Conservation (phyloP, 352 stramenopile species). For the Phytophthora pisi region DNA sequence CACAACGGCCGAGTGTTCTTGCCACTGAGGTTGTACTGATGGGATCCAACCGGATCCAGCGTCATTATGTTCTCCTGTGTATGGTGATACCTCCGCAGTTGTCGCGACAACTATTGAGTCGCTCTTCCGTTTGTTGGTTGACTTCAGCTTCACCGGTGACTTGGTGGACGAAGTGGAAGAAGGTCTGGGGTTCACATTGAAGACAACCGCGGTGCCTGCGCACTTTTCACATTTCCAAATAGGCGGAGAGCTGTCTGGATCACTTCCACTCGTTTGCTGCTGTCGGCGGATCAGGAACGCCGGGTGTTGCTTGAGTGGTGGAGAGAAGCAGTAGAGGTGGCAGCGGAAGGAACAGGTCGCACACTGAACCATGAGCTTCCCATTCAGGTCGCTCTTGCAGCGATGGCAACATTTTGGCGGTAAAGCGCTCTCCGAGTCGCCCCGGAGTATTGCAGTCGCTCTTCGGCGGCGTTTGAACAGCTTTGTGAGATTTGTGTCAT, state of each 20-base stretch:
- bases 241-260: conserved; percentile 4
- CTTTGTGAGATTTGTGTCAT: conserved; percentile 20
- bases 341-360: conserved; percentile 53
- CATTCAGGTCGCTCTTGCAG: conserved; percentile 73
- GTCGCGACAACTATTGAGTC: not conserved
- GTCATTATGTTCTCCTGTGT: not conserved
- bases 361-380: conserved; percentile 65
- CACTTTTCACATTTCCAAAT: conserved; percentile 40
- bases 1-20: conserved; percentile 19
- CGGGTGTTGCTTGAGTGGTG: conserved; percentile 66
- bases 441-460: conserved; percentile 13
- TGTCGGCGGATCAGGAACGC: conserved; percentile 36
- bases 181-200: conserved; percentile 19
- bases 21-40: conserved; percentile 29
- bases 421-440: conserved; percentile 8
- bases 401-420: conserved; percentile 43
- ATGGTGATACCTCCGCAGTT: not conserved
- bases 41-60: conserved; percentile 12
- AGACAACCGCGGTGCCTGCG: conserved; percentile 31
- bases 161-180: conserved; percentile 1
- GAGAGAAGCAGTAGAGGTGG: conserved; percentile 75
- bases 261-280: conserved; percentile 3
- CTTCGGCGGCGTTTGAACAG: conserved; percentile 32
- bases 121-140: conserved; percentile 3
- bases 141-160: conserved; percentile 1